Evolutionary conservation across 371 early-diverging fungal genomes (phyloP).

Genomic region (Actinomucor elegans): DNA sequence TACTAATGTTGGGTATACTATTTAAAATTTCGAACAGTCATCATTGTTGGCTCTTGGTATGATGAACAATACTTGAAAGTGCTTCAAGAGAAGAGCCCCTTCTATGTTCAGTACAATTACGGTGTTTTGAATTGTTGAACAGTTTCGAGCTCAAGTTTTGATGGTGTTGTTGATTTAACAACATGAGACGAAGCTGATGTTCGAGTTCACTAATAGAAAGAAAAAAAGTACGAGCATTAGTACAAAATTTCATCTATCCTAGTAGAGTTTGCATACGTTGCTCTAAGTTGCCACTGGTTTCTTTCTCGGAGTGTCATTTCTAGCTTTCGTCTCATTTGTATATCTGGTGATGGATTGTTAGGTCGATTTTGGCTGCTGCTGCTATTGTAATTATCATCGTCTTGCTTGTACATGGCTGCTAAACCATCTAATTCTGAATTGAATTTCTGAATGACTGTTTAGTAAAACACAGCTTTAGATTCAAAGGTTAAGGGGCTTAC

Average conservation of each 20-base stretch:
- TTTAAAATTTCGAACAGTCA: too few relatives aligned
- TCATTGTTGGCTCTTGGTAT: too few relatives aligned
- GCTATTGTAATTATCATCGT: too few relatives aligned
- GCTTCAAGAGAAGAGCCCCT: too few relatives aligned
- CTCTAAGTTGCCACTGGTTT: conserved; percentile 41
- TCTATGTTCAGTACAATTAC: too few relatives aligned
- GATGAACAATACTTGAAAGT: too few relatives aligned
- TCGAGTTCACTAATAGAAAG: conserved; percentile 6
- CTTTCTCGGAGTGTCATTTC: conserved; percentile 32
- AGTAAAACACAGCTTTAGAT: too few relatives aligned
- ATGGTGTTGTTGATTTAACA: not conserved
- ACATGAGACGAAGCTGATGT: not conserved
- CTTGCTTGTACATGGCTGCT: conserved; percentile 6
- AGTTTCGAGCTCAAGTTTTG: too few relatives aligned
- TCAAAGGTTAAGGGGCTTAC: conserved; percentile 1
- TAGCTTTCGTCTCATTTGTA: conserved; percentile 25
- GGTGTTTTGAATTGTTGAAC: too few relatives aligned
- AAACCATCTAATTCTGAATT: conserved; percentile 15
- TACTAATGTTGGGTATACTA: too few relatives aligned
- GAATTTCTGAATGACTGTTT: conserved; percentile 19
- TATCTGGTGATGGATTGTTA: conserved; percentile 30
- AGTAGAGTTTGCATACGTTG: conserved; percentile 35
- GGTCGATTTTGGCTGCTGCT: conserved; percentile 17
- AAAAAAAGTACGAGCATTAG: not conserved
- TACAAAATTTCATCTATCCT: too few relatives aligned